Evolutionary conservation across 176 grass and related monocot species (phyloP), one percentile per base, ranked within the genome.

Genomic region (Bothriochloa decipiens): DNA sequence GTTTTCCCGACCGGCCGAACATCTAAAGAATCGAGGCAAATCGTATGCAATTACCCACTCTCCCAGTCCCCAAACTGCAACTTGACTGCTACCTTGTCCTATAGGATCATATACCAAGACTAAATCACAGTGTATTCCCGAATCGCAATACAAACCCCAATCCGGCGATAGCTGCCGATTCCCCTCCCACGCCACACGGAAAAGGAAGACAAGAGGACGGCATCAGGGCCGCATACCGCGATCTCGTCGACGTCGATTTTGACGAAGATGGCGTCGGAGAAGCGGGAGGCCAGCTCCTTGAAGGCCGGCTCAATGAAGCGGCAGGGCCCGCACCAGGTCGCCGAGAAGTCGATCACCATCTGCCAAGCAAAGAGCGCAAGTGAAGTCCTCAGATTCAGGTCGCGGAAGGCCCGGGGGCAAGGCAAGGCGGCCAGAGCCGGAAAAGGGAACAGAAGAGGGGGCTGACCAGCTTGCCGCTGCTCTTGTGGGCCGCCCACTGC

Each of bases 291-390:
- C 83, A 98, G 83, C 33, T 77, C 91, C 88, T 92, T 91, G 88
- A 95, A 93, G 15, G 80, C 77, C 11, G 93, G 96, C 79, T 92
- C 86, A 36, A 98, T 95, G 83, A 88, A 83, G 77, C 87, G 89
- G 91, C 96, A 98, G 4, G 96, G 91, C 46, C 93, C 93, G 72
- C 96, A 95, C 96, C 96, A 95, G 8, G 85, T 81, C 29, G 93
- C 93, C 22, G 89, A 88, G 83, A 98, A 98, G 77, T 98, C 93
- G 79, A 95, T 87, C 77, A 95, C 93, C 85, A 95, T 75, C 91
- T 95, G 76, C 36, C 65, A 45, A 50, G 62, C 70, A 77, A 70
- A 29, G 4, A 65, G 12, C 25, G 6, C 41, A 36, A 15, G 0
- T 22, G 55, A 2, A 22, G 18, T 5, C 49, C 4, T 75, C 77